Conservation (phyloP, 2,329 filamentous ascomycete genomes). For the Podosphaera leucotricha region DNA sequence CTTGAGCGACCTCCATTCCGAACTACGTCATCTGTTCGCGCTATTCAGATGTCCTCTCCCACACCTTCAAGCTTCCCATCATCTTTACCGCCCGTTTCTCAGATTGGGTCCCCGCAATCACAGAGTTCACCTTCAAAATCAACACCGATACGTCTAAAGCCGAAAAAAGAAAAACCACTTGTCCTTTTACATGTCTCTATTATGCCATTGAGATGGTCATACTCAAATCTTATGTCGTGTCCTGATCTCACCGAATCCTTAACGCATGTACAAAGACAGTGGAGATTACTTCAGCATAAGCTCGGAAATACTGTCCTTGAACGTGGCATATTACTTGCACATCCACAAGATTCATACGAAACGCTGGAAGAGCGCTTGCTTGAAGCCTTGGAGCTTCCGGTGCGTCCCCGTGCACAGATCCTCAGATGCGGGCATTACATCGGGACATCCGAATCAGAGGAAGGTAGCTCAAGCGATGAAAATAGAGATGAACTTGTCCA, state of each 20-base stretch:
- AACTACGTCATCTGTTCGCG: slow-evolving; percentile 43
- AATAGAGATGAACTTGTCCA: slow-evolving; percentile 3
- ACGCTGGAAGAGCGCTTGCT: slow-evolving; percentile 54
- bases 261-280: slow-evolving; percentile 34
- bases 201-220: slow-evolving; percentile 43
- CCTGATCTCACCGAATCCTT: slow-evolving; percentile 21
- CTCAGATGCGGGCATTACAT: slow-evolving; percentile 59
- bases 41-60: slow-evolving; percentile 49
- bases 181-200: slow-evolving; percentile 60
- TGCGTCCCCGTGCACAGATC: slow-evolving; percentile 39
- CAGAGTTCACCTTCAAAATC: slow-evolving; percentile 9
- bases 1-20: slow-evolving; percentile 41
- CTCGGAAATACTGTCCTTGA: slow-evolving; percentile 50
- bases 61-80: slow-evolving; percentile 27
- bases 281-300: slow-evolving; percentile 44
- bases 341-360: slow-evolving; percentile 62
- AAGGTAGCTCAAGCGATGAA: slow-evolving; percentile 13
- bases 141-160: slow-evolving; percentile 34
- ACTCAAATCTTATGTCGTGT: slow-evolving; percentile 30
- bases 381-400: slow-evolving; percentile 48
- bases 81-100: slow-evolving; percentile 28
- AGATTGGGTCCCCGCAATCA: slow-evolving; percentile 28
- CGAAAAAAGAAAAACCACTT: slow-evolving; percentile 35
- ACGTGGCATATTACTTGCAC: slow-evolving; percentile 50
- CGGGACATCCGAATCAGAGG: slow-evolving; percentile 20